phyloP scores from a whole-genome alignment of 2,329 filamentous ascomycete genomes.

The Fusarium subglutinans region DNA sequence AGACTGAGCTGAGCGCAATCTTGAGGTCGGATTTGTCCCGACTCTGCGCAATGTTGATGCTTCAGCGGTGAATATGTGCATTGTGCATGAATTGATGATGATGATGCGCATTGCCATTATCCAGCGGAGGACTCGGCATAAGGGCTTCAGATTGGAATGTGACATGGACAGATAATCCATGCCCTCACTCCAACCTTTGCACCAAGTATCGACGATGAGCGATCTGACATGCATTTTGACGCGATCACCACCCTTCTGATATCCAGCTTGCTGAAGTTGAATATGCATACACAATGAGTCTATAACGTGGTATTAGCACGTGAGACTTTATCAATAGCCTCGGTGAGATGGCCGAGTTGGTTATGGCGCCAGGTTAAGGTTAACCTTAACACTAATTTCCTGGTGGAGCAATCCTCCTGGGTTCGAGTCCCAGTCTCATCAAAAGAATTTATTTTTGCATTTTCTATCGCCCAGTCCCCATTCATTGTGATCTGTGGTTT shows the following conservation, averaged over 20 bases:
- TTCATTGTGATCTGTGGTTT: no score
- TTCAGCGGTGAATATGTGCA: neutral
- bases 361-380: constrained; percentile 45
- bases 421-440: constrained; percentile 45
- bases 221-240: constrained; percentile 2
- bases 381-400: constrained; percentile 42
- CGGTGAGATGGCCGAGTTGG: constrained; percentile 45
- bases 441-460: constrained; percentile 1
- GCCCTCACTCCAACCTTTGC: neutral
- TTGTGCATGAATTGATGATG: neutral
- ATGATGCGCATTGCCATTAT: neutral
- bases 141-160: neutral
- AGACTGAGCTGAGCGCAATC: neutral
- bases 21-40: constrained; percentile 1
- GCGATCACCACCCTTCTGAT: neutral
- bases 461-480: no score
- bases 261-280: neutral
- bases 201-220: neutral
- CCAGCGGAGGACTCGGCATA: neutral
- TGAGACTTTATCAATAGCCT: neutral
- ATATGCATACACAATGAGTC: accelerated
- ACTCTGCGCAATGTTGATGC: neutral
- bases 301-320: accelerated
- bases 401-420: constrained; percentile 45
- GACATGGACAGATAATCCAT: neutral